A percentile compares a stretch with the other conserved stretches of the same genome.
Evolutionary conservation across 257 asterid genomes (phyloP).

Genomic region (Paraleonurus japonicus): DNA sequence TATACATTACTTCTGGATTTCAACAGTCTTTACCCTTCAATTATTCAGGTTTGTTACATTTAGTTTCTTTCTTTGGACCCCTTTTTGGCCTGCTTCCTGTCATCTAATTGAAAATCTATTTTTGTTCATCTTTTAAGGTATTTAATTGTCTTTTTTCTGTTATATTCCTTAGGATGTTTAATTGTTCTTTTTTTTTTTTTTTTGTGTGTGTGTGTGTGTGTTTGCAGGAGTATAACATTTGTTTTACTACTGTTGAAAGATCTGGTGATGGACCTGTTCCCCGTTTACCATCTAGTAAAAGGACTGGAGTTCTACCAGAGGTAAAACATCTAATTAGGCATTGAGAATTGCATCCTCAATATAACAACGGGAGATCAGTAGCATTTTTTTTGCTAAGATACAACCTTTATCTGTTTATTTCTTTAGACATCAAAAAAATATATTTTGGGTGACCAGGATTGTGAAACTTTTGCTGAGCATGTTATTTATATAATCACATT

Average conservation of each 20-base stretch:
- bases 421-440: slow-evolving; percentile 3
- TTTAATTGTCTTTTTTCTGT: slow-evolving; percentile 8
- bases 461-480: slow-evolving; percentile 1
- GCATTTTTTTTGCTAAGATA: slow-evolving; percentile 1
- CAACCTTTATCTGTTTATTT: slow-evolving; percentile 7
- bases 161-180: not conserved
- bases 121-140: slow-evolving; percentile 5
- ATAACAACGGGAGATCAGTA: not conserved
- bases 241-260: slow-evolving; percentile 94
- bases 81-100: slow-evolving; percentile 15
- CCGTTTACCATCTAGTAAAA: slow-evolving; percentile 67
- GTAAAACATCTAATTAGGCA: slow-evolving; percentile 40
- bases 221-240: slow-evolving; percentile 89
- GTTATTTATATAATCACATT: slow-evolving; percentile 1
- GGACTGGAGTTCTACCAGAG: slow-evolving; percentile 87
- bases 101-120: slow-evolving; percentile 8
- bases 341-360: slow-evolving; percentile 8
- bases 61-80: slow-evolving; percentile 13
- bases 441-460: slow-evolving; percentile 4
- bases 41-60: slow-evolving; percentile 73
- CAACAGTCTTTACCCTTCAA: slow-evolving; percentile 99
- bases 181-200: slow-evolving; percentile 7
- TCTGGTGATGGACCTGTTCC: slow-evolving; percentile 64
- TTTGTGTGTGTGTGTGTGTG: too few relatives aligned
- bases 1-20: slow-evolving; percentile 90